A percentile compares a stretch with the other conserved stretches of the same genome.
phyloP scores from a whole-genome alignment of 805 yeast genomes.

The Helenozyma rhizophorensis region DNA sequence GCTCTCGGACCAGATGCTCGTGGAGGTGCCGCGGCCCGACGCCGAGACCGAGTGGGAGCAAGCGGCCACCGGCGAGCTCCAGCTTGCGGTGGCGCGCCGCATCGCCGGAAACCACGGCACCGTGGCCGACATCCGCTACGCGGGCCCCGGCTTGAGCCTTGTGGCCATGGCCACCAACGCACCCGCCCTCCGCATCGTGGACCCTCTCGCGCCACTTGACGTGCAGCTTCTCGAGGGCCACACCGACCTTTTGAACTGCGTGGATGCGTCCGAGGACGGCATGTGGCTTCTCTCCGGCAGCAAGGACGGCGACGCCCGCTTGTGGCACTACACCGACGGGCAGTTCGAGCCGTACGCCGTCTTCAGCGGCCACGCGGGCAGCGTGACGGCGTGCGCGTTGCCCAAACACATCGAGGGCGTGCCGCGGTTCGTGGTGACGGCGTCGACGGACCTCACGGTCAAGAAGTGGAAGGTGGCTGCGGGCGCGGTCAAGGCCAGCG shows the following conservation, averaged over 20 bases:
- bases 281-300: constrained; percentile 88
- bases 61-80: too few species aligned
- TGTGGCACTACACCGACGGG: constrained; percentile 66
- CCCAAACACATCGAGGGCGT: constrained; percentile 43
- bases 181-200: constrained; percentile 75
- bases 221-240: constrained; percentile 75
- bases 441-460: constrained; percentile 78
- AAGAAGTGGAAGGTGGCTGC: constrained; percentile 73
- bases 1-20: constrained; percentile 80
- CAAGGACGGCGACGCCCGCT: constrained; percentile 78
- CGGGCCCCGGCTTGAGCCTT: constrained; percentile 54
- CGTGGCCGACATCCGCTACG: constrained; percentile 80
- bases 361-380: constrained; percentile 82
- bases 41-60: too few species aligned
- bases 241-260: constrained; percentile 72
- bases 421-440: constrained; percentile 78
- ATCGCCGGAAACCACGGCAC: constrained; percentile 96
- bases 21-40: constrained; percentile 27
- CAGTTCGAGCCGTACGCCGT: constrained; percentile 48
- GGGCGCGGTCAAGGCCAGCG: constrained; percentile 53
- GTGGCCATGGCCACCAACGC: constrained; percentile 93
- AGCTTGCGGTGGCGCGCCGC: constrained; percentile 44
- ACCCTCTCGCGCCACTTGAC: constrained; percentile 56
- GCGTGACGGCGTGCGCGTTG: constrained; percentile 78
- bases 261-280: constrained; percentile 79